Evolutionary conservation across 306 rosid genomes (phyloP).

Genomic region (Chamaecrista fasciculata): DNA sequence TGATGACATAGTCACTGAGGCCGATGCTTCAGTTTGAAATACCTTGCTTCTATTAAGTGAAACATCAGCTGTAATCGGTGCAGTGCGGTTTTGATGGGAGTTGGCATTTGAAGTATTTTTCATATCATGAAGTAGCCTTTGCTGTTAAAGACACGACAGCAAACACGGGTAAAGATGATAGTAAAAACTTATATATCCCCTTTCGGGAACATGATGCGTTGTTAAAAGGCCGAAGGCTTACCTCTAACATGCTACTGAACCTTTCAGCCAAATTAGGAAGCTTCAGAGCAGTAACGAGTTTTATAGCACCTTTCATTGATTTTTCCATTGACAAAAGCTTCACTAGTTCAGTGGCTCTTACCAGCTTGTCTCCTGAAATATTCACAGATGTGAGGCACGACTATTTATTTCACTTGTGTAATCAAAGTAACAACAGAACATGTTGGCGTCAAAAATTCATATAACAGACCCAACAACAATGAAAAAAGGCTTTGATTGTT

Average conservation of each 20-base stretch:
- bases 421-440: too few species aligned
- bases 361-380: constrained; percentile 88
- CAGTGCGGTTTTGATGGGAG: constrained; percentile 34
- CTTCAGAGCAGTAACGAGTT: constrained; percentile 82
- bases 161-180: constrained; percentile 24
- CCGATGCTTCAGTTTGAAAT: constrained; percentile 40
- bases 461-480: too few species aligned
- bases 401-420: constrained; percentile 1
- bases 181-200: too few species aligned
- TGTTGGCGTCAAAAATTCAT: too few species aligned
- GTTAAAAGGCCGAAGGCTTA: constrained; percentile 32
- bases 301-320: constrained; percentile 89
- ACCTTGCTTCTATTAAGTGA: constrained; percentile 30
- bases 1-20: constrained; percentile 35
- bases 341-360: constrained; percentile 84
- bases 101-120: constrained; percentile 36
- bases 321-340: constrained; percentile 82
- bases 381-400: background rate
- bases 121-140: constrained; percentile 57
- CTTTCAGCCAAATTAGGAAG: constrained; percentile 93
- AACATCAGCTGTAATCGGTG: constrained; percentile 33
- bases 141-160: constrained; percentile 44
- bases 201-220: background rate
- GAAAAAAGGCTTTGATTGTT: too few species aligned
- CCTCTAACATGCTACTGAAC: constrained; percentile 86